A percentile compares a stretch with the other conserved stretches of the same genome.
These are phyloP conservation scores for Trypanosoma theileri DNA, from an alignment of 208 protist species.

Conservation along the genomic window DNA sequence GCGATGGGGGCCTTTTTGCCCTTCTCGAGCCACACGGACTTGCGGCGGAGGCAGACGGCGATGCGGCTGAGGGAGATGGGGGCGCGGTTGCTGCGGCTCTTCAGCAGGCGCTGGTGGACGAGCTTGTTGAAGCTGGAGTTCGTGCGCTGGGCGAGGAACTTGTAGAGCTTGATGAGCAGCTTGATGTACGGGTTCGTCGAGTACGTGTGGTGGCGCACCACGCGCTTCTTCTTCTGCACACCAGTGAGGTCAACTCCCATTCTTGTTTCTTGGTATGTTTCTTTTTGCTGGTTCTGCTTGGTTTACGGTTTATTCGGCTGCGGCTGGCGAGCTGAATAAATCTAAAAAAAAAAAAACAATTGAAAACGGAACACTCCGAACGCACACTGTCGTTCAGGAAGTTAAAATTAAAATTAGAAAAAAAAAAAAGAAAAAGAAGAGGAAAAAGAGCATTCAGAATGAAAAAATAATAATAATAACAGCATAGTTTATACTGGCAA, in stretches of 20 bases:
- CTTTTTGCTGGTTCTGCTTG: not conserved
- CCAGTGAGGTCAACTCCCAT: slow-evolving; percentile 92
- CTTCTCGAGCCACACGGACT: slow-evolving; percentile 76
- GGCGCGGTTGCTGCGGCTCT: slow-evolving; percentile 96
- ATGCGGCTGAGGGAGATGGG: slow-evolving; percentile 96
- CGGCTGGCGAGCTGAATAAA: slow-evolving; percentile 10
- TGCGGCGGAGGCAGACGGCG: slow-evolving; percentile 92
- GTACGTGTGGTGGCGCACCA: slow-evolving; percentile 93
- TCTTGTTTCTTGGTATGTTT: not conserved
- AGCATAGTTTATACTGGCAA: no score
- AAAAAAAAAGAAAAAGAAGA: not conserved
- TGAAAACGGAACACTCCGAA: slow-evolving; percentile 14
- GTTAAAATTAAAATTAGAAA: slow-evolving; percentile 1
- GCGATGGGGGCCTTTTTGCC: slow-evolving; percentile 92
- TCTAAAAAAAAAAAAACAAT: not conserved
- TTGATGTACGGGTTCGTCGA: slow-evolving; percentile 97
- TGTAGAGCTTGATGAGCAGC: slow-evolving; percentile 99
- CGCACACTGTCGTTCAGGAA: slow-evolving; percentile 10
- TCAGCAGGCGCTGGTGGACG: slow-evolving; percentile 96
- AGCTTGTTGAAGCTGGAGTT: slow-evolving; percentile 98
- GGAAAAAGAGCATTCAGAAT: no score
- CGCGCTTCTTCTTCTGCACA: slow-evolving; percentile 89
- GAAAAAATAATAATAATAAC: no score
- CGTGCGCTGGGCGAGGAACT: slow-evolving; percentile 98
- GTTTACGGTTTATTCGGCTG: no score